Base-by-base conservation (phyloP, 176 grass and related monocot genomes). In the Juncus inflexus region DNA sequence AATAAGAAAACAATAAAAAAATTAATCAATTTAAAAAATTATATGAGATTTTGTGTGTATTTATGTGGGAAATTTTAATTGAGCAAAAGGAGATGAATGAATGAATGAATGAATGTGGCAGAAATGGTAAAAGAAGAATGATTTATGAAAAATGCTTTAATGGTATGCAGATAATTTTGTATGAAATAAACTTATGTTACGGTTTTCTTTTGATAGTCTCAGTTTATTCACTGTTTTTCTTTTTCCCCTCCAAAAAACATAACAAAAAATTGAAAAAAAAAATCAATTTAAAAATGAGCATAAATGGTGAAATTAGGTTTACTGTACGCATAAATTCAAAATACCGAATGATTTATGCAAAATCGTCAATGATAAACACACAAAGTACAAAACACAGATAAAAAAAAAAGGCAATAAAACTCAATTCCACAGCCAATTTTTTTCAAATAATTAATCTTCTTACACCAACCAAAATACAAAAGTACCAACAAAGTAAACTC, bases 11-110 rank as follows among this genome's bases (percentile, higher is more conserved):
- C 40, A 42, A 66, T 67, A 68, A 45, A 12, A 55, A 76, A 15
- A 4, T 58, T 53, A 80, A 70, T 61, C 12, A 35, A 76, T 76
- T 40, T 8, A 55, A 9, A 47, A n/a, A 11, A 53, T 66, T 57
- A 2, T 62, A 9, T 12, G 4, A 38, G 40, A 75, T 50, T 37
- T 38, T 10, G 11, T 4, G 12, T 7, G 0, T 19, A 13, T 10
- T 50, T 41, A 64, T 64, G 45, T 55, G 49, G 3, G 13, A 38
- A 49, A 1, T 28, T 28, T 28, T 28, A 28, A 28, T 28, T 28
- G 19, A 28, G 19, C 19, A 28, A 28, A 28, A 28, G 19, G 19
- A 28, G 19, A 28, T 28, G 19, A 28, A 28, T 28, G 19, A 28
- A 28, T 28, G 19, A 1, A 28, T 28, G 19, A 28, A 28, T 28